Base-by-base conservation (phyloP, 1,284 basidiomycete species). In the Tausonia pullulans region DNA sequence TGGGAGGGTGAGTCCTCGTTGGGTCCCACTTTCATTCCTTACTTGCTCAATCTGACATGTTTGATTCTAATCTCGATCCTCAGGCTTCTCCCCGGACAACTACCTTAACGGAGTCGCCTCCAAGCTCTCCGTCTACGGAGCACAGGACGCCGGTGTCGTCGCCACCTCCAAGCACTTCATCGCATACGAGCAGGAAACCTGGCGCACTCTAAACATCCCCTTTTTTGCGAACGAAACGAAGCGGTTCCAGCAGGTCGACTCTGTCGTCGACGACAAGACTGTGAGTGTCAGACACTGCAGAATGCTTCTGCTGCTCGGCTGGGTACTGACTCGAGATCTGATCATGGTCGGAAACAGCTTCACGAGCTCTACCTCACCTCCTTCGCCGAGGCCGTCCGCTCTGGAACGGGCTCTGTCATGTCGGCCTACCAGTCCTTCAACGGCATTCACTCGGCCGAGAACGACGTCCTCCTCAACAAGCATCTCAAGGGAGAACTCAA, bases 381-480 rank as follows among this genome's bases (percentile, higher is more conserved):
- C 52, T 80, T 80, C 65, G 77, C 76, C 2, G 78, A 79, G 66
- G 76, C 77, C 8, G 75, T 80, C 27, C 73, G 77, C 63, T 79
- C 79, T 0, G 79, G 78, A 4, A 73, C 72, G 5, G 74, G 40
- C 16, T 39, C 16, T 11, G 58, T 59, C 46, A 59, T 59, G 58
- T 59, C 16, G 3, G 40, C n/a, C 10, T 54, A 54, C 52, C 10
- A 27, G 16, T 39, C 52, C 3, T 9, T 54, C 9, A 6, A 44
- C 48, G 46, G 46, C 11, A 27, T 48, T 14, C 87, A 84, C 66
- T 84, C 88, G 0, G 91, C 88, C 74, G 84, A 89, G 73, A 90
- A 88, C 71, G 80, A 84, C 71, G 81, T 85, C 69, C 80, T 84
- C 49, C 75, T 90, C 73, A 92, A 90, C 76, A 81, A 83, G 64